A percentile compares a stretch with the other conserved stretches of the same genome.
Conservation (phyloP, 2,329 filamentous ascomycete species). For the Fonsecaea erecta region DNA sequence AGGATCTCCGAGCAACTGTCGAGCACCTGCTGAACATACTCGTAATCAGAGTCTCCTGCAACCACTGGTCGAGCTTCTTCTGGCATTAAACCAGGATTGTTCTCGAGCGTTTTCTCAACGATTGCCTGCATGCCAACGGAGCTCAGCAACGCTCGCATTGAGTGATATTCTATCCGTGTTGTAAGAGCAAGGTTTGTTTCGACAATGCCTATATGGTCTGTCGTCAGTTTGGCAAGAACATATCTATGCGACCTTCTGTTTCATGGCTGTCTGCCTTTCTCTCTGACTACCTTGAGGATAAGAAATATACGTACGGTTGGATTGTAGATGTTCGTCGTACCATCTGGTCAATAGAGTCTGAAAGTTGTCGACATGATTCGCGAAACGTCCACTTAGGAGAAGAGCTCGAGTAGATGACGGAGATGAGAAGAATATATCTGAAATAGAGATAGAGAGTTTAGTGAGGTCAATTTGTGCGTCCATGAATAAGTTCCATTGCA, state of each 20-base stretch:
- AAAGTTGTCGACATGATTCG: conserved; percentile 55
- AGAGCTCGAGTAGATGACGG: conserved; percentile 47
- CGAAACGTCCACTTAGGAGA: conserved; percentile 55
- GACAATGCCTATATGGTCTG: conserved; percentile 25
- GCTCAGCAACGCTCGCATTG: neutral
- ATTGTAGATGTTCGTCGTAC: conserved; percentile 37
- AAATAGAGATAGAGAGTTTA: conserved; percentile 56
- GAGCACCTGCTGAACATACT: neutral
- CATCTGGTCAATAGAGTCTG: conserved; percentile 48
- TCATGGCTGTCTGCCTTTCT: neutral
- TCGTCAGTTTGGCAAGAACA: conserved; percentile 34
- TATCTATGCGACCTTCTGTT: conserved; percentile 37
- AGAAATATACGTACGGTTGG: neutral
- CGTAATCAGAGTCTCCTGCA: neutral
- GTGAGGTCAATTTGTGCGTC: conserved; percentile 57
- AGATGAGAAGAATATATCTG: conserved; percentile 59
- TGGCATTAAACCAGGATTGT: neutral
- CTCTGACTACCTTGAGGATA: neutral
- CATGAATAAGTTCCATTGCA: conserved; percentile 51
- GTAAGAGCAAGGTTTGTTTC: neutral
- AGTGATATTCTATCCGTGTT: neutral
- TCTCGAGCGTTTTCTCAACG: neutral
- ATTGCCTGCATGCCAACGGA: conserved; percentile 1
- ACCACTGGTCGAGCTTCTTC: neutral
- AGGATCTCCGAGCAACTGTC: conserved; percentile 1